A percentile compares a stretch with the other conserved stretches of the same genome.
These are phyloP conservation scores for Haematococcus lacustris DNA, from an alignment of 139 green algal genomes.

Conservation along the genomic window DNA sequence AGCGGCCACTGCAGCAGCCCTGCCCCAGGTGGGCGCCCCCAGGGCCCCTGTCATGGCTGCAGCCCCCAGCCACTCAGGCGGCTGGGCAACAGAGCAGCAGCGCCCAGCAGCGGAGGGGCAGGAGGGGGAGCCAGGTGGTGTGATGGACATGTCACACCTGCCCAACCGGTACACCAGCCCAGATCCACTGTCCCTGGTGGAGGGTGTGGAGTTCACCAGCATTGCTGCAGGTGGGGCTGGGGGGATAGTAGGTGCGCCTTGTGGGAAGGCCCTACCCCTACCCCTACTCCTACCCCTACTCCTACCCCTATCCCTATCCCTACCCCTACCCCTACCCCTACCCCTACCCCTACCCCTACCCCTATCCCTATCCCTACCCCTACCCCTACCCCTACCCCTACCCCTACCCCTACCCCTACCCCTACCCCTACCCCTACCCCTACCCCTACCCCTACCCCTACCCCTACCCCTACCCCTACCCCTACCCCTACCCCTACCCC, in stretches of 20 bases:
- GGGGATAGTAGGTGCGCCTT: background rate
- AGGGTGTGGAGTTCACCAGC: slow-evolving; percentile 15
- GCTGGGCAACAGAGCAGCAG: background rate
- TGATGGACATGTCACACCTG: too few relatives aligned
- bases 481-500: too few relatives aligned
- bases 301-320: background rate
- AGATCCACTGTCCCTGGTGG: slow-evolving; percentile 20
- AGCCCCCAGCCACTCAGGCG: background rate
- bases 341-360: too few relatives aligned
- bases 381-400: too few relatives aligned
- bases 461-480: too few relatives aligned
- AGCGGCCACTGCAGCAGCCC: background rate
- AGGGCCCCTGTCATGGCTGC: background rate
- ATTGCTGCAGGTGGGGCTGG: slow-evolving; percentile 14
- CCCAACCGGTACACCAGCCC: slow-evolving; percentile 17
- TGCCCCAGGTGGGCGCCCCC: background rate
- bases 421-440: too few relatives aligned
- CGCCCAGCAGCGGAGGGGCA: background rate
- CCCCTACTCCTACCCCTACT: background rate
- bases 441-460: too few relatives aligned
- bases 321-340: too few relatives aligned
- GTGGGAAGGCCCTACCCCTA: background rate
- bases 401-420: too few relatives aligned
- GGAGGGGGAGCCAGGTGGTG: too few relatives aligned
- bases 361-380: too few relatives aligned